Base-by-base conservation (phyloP, 2,329 filamentous ascomycete species). In the Calonectria pseudoreteaudii region DNA sequence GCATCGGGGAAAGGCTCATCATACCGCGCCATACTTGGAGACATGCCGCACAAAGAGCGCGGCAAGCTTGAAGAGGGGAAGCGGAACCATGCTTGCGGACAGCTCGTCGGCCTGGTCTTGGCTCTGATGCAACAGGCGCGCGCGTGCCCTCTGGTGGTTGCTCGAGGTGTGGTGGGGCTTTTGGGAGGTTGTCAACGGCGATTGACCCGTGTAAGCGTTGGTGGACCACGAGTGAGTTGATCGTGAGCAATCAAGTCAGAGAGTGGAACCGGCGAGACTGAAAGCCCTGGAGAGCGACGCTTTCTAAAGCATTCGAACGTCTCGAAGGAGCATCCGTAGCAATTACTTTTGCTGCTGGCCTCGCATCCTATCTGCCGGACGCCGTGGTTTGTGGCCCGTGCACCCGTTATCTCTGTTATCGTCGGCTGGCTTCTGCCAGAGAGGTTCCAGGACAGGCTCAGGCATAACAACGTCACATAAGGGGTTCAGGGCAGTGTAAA, bases 11-110 rank as follows among this genome's bases (percentile, higher is more conserved):
- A 20, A 23, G 41, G 6, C 14, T 85, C 91, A 78, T 85, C 91
- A 78, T 89, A 93, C 91, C 70, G 92, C 91, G 81, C 91, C 91
- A 87, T 93, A 93, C 84, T 93, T 93, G 70, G 91, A 93, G 68
- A 93, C 84, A 81, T 93, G 91, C 78, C 91, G 89, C 80, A 93
- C 86, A 77, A 93, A 91, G 60, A 93, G 87, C 70, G 91, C 84
- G 28, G 89, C 91, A 77, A 93, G 90, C 85, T 93, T 93, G 85
- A 93, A 93, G 23, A 93, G 86, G 26, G 92, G 92, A 49, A 93
- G 86, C 70, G 91, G 88, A 56, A 93, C 91, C 92, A 93, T 93
- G 68, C 74, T 73, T 74, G 69, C 14, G 49, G 74, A 52, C 73
- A 69, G 71, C 66, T 60, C 31, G 38, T 49, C 31, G 47, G 69